phyloP scores from a whole-genome alignment of 2,329 filamentous ascomycete species.

The Cadophora gregata region DNA sequence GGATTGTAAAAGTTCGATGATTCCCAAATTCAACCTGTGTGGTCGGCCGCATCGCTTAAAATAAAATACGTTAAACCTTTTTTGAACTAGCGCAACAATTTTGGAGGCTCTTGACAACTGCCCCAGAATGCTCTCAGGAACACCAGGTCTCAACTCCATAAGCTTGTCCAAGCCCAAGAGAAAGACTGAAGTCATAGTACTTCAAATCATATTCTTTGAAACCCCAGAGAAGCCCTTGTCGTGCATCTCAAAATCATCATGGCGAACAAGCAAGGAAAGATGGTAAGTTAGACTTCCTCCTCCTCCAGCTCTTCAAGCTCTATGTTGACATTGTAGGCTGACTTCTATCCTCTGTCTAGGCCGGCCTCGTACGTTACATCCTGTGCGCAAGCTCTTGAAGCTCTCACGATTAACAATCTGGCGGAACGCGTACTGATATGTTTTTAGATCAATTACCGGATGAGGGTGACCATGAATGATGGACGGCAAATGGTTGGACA shows the following conservation, averaged over 20 bases:
- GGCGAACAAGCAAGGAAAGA: conserved; percentile 98
- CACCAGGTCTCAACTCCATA: conserved; percentile 34
- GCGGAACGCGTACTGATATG: conserved; percentile 32
- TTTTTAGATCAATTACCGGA: conserved; percentile 94
- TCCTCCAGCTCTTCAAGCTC: conserved; percentile 49
- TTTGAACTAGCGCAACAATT: conserved; percentile 24
- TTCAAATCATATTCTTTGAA: conserved; percentile 46
- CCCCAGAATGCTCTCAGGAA: conserved; percentile 21
- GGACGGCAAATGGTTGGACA: conserved; percentile 96
- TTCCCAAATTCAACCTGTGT: conserved; percentile 27
- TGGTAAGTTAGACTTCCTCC: conserved; percentile 71
- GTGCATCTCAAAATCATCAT: conserved; percentile 56
- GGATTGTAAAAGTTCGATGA: conserved; percentile 29
- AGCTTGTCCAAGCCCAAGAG: conserved; percentile 40
- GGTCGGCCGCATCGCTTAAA: conserved; percentile 19
- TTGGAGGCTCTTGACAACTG: conserved; percentile 20
- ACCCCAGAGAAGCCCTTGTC: conserved; percentile 45
- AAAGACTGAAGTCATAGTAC: conserved; percentile 42
- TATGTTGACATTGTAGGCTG: conserved; percentile 63
- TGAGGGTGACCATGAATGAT: conserved; percentile 95
- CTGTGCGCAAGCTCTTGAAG: conserved; percentile 42
- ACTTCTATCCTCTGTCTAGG: conserved; percentile 62
- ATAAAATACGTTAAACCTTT: conserved; percentile 21
- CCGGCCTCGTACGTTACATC: conserved; percentile 69
- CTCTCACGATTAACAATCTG: conserved; percentile 34